Conservation (phyloP, 495 filamentous ascomycete species). For the Penicillium cosmopolitanum region DNA sequence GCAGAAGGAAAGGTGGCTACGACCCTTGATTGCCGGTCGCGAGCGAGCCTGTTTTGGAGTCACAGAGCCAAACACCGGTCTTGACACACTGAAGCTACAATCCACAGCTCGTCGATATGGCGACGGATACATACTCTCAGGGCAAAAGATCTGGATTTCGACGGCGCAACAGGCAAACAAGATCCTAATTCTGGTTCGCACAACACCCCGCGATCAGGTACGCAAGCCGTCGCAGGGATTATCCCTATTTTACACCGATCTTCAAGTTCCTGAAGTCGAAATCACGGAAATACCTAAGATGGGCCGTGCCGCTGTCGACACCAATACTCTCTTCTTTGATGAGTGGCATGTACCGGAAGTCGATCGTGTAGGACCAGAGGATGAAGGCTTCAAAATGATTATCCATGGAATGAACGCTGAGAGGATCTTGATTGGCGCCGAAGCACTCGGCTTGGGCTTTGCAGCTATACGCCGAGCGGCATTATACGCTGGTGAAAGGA, state of each 20-base stretch:
- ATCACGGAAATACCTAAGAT: conserved; percentile 57
- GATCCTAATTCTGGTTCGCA: conserved; percentile 77
- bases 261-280: conserved; percentile 50
- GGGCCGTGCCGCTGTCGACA: conserved; percentile 74
- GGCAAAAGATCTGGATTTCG: conserved; percentile 83
- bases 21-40: conserved; percentile 63
- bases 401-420: conserved; percentile 85
- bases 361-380: conserved; percentile 65
- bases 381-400: conserved; percentile 73
- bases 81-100: conserved; percentile 69
- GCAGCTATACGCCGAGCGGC: conserved; percentile 66
- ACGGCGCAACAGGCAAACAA: conserved; percentile 72
- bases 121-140: conserved; percentile 61
- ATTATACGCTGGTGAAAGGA: conserved; percentile 66
- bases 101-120: conserved; percentile 55
- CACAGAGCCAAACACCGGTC: conserved; percentile 65
- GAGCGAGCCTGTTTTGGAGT: conserved; percentile 70
- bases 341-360: conserved; percentile 62
- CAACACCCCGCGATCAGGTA: conserved; percentile 64
- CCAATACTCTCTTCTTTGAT: conserved; percentile 82
- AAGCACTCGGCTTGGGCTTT: conserved; percentile 76
- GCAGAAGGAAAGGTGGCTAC: conserved; percentile 61
- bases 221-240: conserved; percentile 68
- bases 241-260: conserved; percentile 74
- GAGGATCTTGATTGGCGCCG: conserved; percentile 72